Percentiles rank a stretch among this genome's conserved stretches.
These are phyloP conservation scores for Ceratocystis harringtonii DNA, from an alignment of 2,329 filamentous ascomycete species.

Conservation along the genomic window DNA sequence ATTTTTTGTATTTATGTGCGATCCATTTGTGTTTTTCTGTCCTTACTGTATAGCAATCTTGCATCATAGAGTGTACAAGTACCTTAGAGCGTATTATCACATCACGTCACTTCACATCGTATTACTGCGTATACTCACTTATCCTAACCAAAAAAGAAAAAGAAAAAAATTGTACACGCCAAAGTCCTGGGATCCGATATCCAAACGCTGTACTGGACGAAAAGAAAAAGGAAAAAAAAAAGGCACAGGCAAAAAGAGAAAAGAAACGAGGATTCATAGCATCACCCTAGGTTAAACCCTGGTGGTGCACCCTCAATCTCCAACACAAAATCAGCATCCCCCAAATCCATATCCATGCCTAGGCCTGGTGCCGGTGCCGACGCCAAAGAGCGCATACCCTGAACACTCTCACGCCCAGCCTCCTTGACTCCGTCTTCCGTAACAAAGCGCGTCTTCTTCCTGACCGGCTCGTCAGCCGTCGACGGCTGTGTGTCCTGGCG, in stretches of 20 bases:
- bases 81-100: constrained; percentile 5
- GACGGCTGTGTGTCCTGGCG: constrained; percentile 24
- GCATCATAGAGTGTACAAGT: background rate
- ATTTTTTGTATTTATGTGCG: background rate
- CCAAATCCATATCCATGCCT: constrained; percentile 4
- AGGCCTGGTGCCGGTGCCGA: constrained; percentile 17
- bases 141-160: background rate
- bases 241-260: background rate
- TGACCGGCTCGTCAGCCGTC: constrained; percentile 29
- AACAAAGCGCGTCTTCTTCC: constrained; percentile 67
- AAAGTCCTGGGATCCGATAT: background rate
- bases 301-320: constrained; percentile 17
- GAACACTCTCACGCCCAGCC: constrained; percentile 52
- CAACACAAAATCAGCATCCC: constrained; percentile 13
- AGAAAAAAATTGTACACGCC: background rate
- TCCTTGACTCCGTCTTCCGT: constrained; percentile 64
- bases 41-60: background rate
- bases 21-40: background rate
- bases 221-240: background rate
- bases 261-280: background rate
- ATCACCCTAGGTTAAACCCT: constrained; percentile 9
- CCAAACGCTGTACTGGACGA: background rate
- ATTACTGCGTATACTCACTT: too few species aligned
- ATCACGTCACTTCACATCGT: background rate
- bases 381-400: constrained; percentile 30